These are phyloP conservation scores for Entoloma clypeatum DNA, from an alignment of 1,284 basidiomycete genomes.

Conservation along the genomic window DNA sequence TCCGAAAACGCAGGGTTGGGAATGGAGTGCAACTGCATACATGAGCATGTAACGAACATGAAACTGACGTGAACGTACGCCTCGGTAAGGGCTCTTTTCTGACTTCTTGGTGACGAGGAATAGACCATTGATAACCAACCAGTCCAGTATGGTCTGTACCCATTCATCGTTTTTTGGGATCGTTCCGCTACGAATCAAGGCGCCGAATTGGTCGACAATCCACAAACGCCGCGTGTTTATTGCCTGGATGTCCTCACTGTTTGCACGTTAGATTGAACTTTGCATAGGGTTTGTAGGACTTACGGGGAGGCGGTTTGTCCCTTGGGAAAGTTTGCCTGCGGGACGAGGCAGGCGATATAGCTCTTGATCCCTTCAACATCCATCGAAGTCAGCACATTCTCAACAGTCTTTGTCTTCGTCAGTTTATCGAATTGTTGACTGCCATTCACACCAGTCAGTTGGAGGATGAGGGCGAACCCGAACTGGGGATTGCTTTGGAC, in stretches of 20 bases:
- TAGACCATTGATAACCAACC: constrained; percentile 81
- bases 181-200: constrained; percentile 75
- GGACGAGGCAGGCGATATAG: constrained; percentile 75
- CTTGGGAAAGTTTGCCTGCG: constrained; percentile 53
- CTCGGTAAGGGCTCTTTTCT: constrained; percentile 57
- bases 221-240: constrained; percentile 64
- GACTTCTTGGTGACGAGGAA: constrained; percentile 76
- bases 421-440: constrained; percentile 88
- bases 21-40: constrained; percentile 50
- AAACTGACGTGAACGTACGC: constrained; percentile 44
- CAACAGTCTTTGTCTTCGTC: constrained; percentile 92
- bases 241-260: constrained; percentile 44
- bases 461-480: constrained; percentile 83
- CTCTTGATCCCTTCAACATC: constrained; percentile 71
- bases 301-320: constrained; percentile 42
- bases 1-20: constrained; percentile 76
- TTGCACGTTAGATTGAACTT: constrained; percentile 8
- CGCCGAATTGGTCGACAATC: constrained; percentile 85
- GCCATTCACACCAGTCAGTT: constrained; percentile 85
- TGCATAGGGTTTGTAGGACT: constrained; percentile 16
- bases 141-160: constrained; percentile 74
- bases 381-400: constrained; percentile 78
- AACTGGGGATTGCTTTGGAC: constrained; percentile 76
- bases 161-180: constrained; percentile 82
- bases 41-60: constrained; percentile 2